phyloP scores from a whole-genome alignment of 352 stramenopile species.

The Saprolegnia diclina region DNA sequence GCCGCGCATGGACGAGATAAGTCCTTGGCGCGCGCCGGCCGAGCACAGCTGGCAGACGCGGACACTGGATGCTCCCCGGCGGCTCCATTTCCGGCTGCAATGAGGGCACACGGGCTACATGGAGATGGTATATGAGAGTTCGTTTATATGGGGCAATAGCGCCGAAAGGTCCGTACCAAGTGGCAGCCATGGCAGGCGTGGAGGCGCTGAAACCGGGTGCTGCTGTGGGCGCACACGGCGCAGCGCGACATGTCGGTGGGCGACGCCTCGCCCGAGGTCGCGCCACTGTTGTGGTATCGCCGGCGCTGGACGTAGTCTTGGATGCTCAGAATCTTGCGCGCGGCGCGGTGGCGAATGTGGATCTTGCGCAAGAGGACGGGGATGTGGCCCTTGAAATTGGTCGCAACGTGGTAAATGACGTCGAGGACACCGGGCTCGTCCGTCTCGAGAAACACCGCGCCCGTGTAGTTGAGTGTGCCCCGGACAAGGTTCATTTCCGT shows the following conservation, averaged over 20 bases:
- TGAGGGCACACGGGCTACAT: conserved; percentile 1
- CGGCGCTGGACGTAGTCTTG: not conserved
- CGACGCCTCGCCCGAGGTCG: not conserved
- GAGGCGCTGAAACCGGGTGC: not conserved
- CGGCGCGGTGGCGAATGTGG: conserved; percentile 8
- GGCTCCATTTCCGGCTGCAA: not conserved
- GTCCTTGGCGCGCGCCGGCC: not conserved
- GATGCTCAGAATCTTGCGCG: conserved; percentile 5
- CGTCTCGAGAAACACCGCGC: conserved; percentile 16
- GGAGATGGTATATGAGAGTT: not conserved
- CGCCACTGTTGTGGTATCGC: not conserved
- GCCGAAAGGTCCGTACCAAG: not conserved
- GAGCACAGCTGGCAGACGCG: not conserved
- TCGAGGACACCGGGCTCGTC: conserved; percentile 21
- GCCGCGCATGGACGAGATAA: not conserved
- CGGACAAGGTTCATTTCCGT: conserved; percentile 14
- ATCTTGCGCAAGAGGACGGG: conserved; percentile 13
- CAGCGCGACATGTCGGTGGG: not conserved
- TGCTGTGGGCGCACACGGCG: conserved; percentile 1
- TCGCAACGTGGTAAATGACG: conserved; percentile 6
- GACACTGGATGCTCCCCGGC: not conserved
- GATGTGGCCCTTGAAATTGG: conserved; percentile 18
- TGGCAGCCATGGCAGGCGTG: not conserved
- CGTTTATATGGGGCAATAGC: not conserved
- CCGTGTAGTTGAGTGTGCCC: conserved; percentile 18